Percentiles rank a stretch among this genome's conserved stretches.
Evolutionary conservation across 2,329 filamentous ascomycete species (phyloP).

Genomic region (Tympanopsis confertula): DNA sequence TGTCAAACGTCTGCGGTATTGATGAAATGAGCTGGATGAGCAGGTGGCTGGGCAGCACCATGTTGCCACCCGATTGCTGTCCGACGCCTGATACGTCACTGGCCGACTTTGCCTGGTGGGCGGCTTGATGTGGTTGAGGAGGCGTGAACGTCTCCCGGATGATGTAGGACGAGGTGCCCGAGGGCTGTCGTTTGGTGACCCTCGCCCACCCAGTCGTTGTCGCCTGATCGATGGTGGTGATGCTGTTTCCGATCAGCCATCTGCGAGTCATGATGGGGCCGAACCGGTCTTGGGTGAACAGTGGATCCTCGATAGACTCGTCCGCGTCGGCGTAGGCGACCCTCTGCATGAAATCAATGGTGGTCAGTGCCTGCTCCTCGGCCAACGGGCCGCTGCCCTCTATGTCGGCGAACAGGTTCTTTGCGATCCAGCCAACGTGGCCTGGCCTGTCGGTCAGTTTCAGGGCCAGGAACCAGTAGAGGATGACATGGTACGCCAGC

Average conservation of each 20-base stretch:
- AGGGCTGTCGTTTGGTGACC: conserved; percentile 60
- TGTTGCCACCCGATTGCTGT: too few species aligned
- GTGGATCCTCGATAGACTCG: conserved; percentile 55
- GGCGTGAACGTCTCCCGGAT: conserved; percentile 47
- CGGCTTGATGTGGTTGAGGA: conserved; percentile 41
- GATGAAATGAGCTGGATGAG: conserved; percentile 59
- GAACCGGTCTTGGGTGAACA: conserved; percentile 54
- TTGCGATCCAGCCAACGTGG: conserved; percentile 82
- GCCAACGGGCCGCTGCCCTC: conserved; percentile 57
- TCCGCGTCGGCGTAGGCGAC: conserved; percentile 77
- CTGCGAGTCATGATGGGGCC: conserved; percentile 49
- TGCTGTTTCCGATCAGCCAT: conserved; percentile 64
- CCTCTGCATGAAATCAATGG: conserved; percentile 88
- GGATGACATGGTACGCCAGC: conserved; percentile 86
- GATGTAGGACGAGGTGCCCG: conserved; percentile 41
- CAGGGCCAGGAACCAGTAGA: conserved; percentile 90
- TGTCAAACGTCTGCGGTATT: conserved; percentile 42
- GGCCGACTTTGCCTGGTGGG: too few species aligned
- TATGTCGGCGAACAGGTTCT: conserved; percentile 69
- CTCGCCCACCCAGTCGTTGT: conserved; percentile 56
- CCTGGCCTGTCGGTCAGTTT: conserved; percentile 73
- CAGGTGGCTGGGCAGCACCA: conserved; percentile 62
- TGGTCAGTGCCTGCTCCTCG: conserved; percentile 87
- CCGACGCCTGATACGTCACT: too few species aligned
- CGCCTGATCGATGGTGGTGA: conserved; percentile 65